A percentile compares a stretch with the other conserved stretches of the same genome.
These are phyloP conservation scores for Cutaneotrichosporon arboriforme DNA, from an alignment of 1,284 basidiomycete genomes.

Conservation along the genomic window DNA sequence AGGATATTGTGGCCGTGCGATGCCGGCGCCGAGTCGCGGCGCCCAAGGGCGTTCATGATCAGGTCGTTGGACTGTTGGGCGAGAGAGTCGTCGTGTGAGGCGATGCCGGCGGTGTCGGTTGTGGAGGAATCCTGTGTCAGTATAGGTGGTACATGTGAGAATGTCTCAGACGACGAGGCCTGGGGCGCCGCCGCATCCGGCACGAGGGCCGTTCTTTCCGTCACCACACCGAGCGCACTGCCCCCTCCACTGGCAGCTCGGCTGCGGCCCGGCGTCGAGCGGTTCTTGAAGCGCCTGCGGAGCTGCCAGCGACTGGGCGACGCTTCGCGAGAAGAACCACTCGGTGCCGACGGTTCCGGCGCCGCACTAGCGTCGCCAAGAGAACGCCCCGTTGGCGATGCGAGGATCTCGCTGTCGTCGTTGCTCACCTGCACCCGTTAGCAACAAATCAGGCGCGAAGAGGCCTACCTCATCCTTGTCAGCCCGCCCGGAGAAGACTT, in stretches of 20 bases:
- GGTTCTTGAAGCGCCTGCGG: too few species aligned
- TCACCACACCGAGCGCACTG: too few species aligned
- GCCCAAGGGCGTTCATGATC: conserved; percentile 14
- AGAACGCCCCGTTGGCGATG: too few species aligned
- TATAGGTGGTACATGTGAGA: background rate
- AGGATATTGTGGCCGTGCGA: background rate
- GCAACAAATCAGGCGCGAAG: background rate
- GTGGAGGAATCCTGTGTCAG: conserved; percentile 15
- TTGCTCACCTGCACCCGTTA: conserved; percentile 17
- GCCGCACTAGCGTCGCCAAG: too few species aligned
- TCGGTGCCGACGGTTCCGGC: too few species aligned
- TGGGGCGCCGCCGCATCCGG: too few species aligned
- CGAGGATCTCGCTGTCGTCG: background rate
- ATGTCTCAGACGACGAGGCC: too few species aligned
- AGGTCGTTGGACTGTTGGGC: conserved; percentile 17
- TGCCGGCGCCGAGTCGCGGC: background rate
- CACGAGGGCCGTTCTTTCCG: too few species aligned
- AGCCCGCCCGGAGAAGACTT: conserved; percentile 46
- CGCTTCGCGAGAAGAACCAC: too few species aligned
- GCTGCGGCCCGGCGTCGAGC: too few species aligned
- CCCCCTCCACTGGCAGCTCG: too few species aligned
- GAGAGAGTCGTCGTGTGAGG: background rate
- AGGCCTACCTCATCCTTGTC: conserved; percentile 47
- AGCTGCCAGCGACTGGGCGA: too few species aligned
- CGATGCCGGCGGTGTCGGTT: background rate